These are phyloP conservation scores for Brasilioporus rufonigricans DNA, from an alignment of 768 basidiomycete species.

Conservation along the genomic window DNA sequence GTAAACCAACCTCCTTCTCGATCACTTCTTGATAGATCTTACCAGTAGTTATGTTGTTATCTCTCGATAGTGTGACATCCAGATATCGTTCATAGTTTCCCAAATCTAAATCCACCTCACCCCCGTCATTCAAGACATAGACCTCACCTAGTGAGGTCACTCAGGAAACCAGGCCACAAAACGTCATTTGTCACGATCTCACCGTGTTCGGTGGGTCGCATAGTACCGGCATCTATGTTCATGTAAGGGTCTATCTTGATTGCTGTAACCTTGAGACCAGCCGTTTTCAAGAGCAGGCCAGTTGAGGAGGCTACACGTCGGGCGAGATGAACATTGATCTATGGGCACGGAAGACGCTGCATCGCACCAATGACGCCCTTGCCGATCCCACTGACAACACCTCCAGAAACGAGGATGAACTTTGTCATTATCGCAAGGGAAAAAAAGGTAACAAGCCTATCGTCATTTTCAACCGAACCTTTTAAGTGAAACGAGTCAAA, in stretches of 20 bases:
- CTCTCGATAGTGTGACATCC: slow-evolving; percentile 87
- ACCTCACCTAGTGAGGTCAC: slow-evolving; percentile 71
- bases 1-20: slow-evolving; percentile 79
- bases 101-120: slow-evolving; percentile 95
- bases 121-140: slow-evolving; percentile 96
- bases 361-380: slow-evolving; percentile 96
- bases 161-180: slow-evolving; percentile 17
- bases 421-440: slow-evolving; percentile 66
- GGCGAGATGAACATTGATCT: slow-evolving; percentile 20
- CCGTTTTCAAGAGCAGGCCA: slow-evolving; percentile 90
- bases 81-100: slow-evolving; percentile 99
- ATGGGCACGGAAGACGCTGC: slow-evolving; percentile 14
- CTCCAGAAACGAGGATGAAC: slow-evolving; percentile 94
- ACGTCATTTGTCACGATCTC: slow-evolving; percentile 31
- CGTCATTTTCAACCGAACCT: neutral
- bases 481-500: slow-evolving; percentile 1
- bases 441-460: neutral
- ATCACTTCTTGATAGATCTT: slow-evolving; percentile 98
- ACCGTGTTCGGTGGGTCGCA: slow-evolving; percentile 99
- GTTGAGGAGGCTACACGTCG: slow-evolving; percentile 82
- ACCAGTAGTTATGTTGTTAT: slow-evolving; percentile 98
- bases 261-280: slow-evolving; percentile 94
- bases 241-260: slow-evolving; percentile 99
- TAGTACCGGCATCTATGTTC: slow-evolving; percentile 99
- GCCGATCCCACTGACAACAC: slow-evolving; percentile 97